Conservation (phyloP, 345 rosid species). For the Turritis glabra region DNA sequence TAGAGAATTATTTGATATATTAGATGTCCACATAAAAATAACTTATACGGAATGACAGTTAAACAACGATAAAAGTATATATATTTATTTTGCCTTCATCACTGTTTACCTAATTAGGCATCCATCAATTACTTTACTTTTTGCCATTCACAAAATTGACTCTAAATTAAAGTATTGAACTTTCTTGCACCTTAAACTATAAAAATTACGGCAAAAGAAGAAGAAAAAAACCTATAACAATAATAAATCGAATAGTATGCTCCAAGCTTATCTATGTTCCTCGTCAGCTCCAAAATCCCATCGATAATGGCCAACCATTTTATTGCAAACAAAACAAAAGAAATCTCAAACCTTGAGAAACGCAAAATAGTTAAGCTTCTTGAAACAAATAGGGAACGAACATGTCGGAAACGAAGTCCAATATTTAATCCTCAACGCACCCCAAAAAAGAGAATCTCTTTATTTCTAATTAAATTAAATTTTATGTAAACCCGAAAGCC, state of each 20-base stretch:
- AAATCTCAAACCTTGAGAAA: neutral
- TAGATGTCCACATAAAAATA: too few species aligned
- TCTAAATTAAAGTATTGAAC: neutral
- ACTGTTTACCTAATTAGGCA: too few species aligned
- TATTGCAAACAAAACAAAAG: neutral
- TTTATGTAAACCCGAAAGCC: neutral
- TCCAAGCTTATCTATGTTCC: neutral
- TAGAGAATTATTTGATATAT: too few species aligned
- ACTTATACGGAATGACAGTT: too few species aligned
- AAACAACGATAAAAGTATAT: too few species aligned
- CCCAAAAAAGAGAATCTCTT: too few species aligned
- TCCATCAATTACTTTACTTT: too few species aligned
- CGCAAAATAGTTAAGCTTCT: neutral
- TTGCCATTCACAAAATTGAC: too few species aligned
- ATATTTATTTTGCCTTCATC: too few species aligned
- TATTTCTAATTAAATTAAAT: too few species aligned
- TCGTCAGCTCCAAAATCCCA: neutral
- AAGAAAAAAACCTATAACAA: neutral
- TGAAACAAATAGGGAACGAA: neutral
- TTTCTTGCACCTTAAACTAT: neutral
- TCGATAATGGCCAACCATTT: neutral
- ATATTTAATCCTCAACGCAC: too few species aligned
- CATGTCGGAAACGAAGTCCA: neutral
- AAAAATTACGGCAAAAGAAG: neutral
- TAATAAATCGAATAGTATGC: neutral